phyloP scores from a whole-genome alignment of 129 eudicot genomes.

The Flaveria robusta region DNA sequence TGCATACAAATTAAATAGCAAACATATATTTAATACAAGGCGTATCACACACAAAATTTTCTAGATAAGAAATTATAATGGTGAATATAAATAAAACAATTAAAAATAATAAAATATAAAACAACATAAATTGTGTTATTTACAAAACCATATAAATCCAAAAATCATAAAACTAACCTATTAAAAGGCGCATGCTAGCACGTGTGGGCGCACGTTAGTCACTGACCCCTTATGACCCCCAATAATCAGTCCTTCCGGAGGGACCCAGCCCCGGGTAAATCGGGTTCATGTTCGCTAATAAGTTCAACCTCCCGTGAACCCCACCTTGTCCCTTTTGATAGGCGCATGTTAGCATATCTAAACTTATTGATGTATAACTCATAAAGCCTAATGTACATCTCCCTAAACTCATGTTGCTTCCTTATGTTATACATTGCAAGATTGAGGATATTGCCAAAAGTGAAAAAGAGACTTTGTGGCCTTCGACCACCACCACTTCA shows the following conservation, averaged over 20 bases:
- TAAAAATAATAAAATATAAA: neutral
- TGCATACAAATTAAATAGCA: too few relatives aligned
- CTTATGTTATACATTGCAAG: conserved; percentile 6
- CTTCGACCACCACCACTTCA: conserved; percentile 20
- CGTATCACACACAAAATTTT: neutral
- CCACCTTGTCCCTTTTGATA: conserved; percentile 28
- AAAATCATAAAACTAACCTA: neutral
- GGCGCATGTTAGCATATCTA: conserved; percentile 37
- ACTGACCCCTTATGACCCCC: conserved; percentile 29
- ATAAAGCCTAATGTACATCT: conserved; percentile 14
- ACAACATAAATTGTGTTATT: neutral
- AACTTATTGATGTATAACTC: conserved; percentile 1
- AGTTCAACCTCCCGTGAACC: conserved; percentile 32
- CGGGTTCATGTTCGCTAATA: conserved; percentile 39
- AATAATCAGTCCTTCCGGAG: conserved; percentile 32
- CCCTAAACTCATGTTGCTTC: conserved; percentile 12
- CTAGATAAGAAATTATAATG: neutral
- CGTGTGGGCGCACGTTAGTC: conserved; percentile 13
- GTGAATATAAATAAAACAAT: neutral
- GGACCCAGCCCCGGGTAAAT: conserved; percentile 33
- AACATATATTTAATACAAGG: too few relatives aligned
- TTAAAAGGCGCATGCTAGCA: conserved; percentile 22
- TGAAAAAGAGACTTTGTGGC: conserved; percentile 14
- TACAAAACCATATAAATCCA: neutral
- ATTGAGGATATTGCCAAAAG: conserved; percentile 24